Evolutionary conservation across 2,329 filamentous ascomycete species (phyloP).

Genomic region (Fusarium fracticaudum): DNA sequence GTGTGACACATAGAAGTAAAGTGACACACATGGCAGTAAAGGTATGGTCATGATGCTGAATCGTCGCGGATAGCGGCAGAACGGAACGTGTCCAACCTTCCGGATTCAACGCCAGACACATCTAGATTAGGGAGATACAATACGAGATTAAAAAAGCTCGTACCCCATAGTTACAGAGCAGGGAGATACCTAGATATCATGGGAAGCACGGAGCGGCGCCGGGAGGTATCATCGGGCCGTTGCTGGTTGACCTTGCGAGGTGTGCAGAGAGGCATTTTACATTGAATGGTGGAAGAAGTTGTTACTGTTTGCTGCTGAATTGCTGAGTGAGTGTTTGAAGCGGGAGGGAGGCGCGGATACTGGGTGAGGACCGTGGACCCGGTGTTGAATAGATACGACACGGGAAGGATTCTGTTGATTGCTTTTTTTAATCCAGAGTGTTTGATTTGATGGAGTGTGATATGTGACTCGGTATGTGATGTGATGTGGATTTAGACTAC

Average conservation of each 20-base stretch:
- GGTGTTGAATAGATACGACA: not conserved
- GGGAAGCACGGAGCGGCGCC: not conserved
- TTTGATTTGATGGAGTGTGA: not conserved
- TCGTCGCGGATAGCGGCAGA: not conserved
- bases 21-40: not conserved
- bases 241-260: not conserved
- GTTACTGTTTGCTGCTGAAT: not conserved
- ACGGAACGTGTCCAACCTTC: constrained; percentile 1
- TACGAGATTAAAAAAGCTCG: not conserved
- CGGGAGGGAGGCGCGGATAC: not conserved
- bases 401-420: not conserved
- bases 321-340: not conserved
- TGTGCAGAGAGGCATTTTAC: not conserved
- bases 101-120: not conserved
- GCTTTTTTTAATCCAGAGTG: not conserved
- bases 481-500: not conserved
- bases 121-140: not conserved
- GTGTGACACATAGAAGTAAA: not conserved
- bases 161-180: not conserved
- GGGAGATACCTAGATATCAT: not conserved
- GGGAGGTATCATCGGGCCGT: not conserved
- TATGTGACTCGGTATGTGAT: not conserved
- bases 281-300: not conserved
- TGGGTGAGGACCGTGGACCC: not conserved
- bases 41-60: constrained; percentile 2